These are phyloP conservation scores for Didymella glomerata DNA, from an alignment of 2,329 filamentous ascomycete genomes.

Conservation along the genomic window DNA sequence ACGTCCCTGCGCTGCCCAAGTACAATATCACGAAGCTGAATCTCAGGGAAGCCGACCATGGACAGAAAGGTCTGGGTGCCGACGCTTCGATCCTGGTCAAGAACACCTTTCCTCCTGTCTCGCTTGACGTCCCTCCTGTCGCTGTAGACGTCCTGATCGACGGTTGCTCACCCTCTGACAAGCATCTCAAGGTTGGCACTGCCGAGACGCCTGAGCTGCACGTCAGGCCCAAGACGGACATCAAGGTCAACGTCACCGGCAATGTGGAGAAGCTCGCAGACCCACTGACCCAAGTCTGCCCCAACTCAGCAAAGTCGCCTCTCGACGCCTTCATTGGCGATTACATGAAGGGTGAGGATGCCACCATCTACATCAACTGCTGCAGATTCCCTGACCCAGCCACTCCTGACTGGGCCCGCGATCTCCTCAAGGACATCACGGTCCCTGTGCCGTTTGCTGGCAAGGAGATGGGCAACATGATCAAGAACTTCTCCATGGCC, in stretches of 20 bases:
- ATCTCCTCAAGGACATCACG: constrained; percentile 81
- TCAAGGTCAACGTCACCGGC: constrained; percentile 75
- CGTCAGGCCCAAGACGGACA: constrained; percentile 72
- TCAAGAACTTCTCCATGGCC: constrained; percentile 86
- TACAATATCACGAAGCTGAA: constrained; percentile 85
- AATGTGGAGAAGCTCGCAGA: constrained; percentile 77
- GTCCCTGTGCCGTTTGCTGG: constrained; percentile 87
- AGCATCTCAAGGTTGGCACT: constrained; percentile 80
- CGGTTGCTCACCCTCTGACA: constrained; percentile 75
- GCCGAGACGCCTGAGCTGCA: constrained; percentile 73
- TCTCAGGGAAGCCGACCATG: constrained; percentile 73
- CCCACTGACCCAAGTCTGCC: constrained; percentile 75
- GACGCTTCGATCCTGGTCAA: constrained; percentile 76
- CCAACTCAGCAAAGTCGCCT: constrained; percentile 79
- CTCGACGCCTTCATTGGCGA: constrained; percentile 81
- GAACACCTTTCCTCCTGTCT: constrained; percentile 83
- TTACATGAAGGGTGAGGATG: constrained; percentile 82
- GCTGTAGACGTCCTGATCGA: constrained; percentile 86
- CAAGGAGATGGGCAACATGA: constrained; percentile 79
- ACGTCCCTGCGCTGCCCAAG: constrained; percentile 79
- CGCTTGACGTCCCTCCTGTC: constrained; percentile 78
- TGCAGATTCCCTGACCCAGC: constrained; percentile 70
- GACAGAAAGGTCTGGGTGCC: constrained; percentile 74
- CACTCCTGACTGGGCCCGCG: constrained; percentile 82
- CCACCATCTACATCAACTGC: constrained; percentile 84